Base-by-base conservation (phyloP, 352 stramenopile genomes). In the Pythium periplocum region DNA sequence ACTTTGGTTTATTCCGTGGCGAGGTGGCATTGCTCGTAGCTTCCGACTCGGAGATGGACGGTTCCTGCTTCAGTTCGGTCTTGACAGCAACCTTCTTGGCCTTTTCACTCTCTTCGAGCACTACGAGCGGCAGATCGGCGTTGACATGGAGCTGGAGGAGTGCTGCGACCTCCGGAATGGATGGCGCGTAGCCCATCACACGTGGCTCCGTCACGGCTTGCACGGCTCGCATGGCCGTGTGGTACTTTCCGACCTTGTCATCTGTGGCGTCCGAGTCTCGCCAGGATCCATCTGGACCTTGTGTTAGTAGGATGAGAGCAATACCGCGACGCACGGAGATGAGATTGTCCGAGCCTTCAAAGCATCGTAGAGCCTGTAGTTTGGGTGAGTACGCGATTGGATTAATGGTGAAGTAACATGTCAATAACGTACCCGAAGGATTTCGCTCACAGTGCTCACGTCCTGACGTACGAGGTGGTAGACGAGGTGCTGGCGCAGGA, bases 401-500 rank as follows among this genome's bases (percentile, higher is more conserved):
- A 42, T 35, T 30, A 2, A 43, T 8, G n/a, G 6, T 42, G 17
- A 49, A 53, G 12, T 2, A 60, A 44, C 12, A 41, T 39, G 1
- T 30, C 31, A 47, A 38, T 45, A n/a, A 45, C 54, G 12, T 73
- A 94, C 84, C 57, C 80, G 65, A 34, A 92, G 58, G 6, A 78
- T 86, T 51, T 92, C 84, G 30, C 70, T 69, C 2, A 96, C 58
- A 30, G 90, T 60, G n/a, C 76, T 53, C 2, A 82, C 56, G 57
- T 96, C 83, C 56, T 93, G 80, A 17, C 82, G 83, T 17, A 81
- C 68, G 45, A 96, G 65, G 10, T 90, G 76, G 51, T 82, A 71
- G 26, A 88, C 71, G 41, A 96, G 67, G 51, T 96, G 83, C 57
- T 95, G 77, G 4, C 75, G 78, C 32, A 97, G 64, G 51, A 95